Evolutionary conservation across 768 basidiomycete species (phyloP).

Genomic region (Leccinum disarticulatum): DNA sequence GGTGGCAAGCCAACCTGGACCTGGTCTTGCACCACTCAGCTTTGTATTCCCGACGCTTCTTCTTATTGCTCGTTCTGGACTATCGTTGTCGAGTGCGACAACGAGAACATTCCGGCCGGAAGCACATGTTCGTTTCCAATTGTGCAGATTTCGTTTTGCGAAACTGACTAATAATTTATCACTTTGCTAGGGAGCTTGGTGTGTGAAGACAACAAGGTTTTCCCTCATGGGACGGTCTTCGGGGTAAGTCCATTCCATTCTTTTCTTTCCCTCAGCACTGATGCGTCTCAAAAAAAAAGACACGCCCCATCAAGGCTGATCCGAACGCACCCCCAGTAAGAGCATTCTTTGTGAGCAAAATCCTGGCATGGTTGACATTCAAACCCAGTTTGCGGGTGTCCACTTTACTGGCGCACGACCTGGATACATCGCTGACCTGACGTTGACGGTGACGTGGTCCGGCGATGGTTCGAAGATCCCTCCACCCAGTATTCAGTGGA

Average conservation of each 20-base stretch:
- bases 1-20: background rate
- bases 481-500: background rate
- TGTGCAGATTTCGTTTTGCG: too few relatives aligned
- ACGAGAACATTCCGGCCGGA: conserved; percentile 1
- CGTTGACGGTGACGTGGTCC: background rate
- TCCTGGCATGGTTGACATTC: background rate
- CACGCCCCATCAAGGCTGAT: background rate
- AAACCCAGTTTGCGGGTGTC: background rate
- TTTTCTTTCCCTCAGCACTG: background rate
- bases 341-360: background rate
- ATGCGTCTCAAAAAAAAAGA: background rate
- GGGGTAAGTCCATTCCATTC: background rate
- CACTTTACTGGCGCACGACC: conserved; percentile 2
- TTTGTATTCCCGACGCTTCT: conserved; percentile 1
- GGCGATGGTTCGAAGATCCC: background rate
- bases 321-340: background rate
- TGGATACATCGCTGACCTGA: background rate
- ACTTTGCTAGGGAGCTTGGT: conserved; percentile 7
- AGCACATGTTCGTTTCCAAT: conserved; percentile 2
- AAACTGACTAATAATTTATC: background rate
- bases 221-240: conserved; percentile 9
- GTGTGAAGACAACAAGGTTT: conserved; percentile 5
- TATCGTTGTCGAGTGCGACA: conserved; percentile 13
- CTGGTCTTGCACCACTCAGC: conserved; percentile 7
- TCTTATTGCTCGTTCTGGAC: conserved; percentile 7